Evolutionary conservation across 352 stramenopile genomes (phyloP), one percentile per base, ranked within the genome.

Genomic region (Achlya hypogyna): DNA sequence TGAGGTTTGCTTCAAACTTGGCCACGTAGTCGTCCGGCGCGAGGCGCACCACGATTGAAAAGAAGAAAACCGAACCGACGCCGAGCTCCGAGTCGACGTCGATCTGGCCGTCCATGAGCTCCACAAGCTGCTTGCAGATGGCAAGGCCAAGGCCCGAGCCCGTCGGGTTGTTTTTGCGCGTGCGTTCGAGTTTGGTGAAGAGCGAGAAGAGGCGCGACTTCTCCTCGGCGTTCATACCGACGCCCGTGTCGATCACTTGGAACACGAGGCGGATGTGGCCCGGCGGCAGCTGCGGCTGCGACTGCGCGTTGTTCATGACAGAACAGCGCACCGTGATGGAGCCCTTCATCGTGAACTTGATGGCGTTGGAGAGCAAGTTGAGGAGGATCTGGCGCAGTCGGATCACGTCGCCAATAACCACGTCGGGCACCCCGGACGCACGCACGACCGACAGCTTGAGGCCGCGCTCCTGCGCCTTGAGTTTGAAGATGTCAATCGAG

Each of bases 401-500:
- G 34, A 85, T 76, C 12, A 93, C 86, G 43, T 94, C 86, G 2
- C 84, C 84, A 47, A 94, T 89, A 18, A 85, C 77, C 43, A 87
- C 71, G 52, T 76, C 78, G 0, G 85, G 84, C 0, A 96, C 78
- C 58, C 81, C 71, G 43, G 84, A 66, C 38, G 82, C 74, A 35
- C 78, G 84, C 56, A 86, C 82, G 10, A 89, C 70, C 29, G 88
- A 78, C 53, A 98, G 85, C 40, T 88, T 95, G 1, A 98, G 77
- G 5, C 86, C 83, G 62, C 86, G 84, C 60, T 95, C 86, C 27
- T 85, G 78, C 14, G 86, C 82, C 67, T 94, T 89, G 68, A 92
- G 91, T 60, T 91, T 84, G 74, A 98, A 96, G 38, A 94, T 91
- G 49, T 98, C 89, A 42, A 91, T 84, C 4, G 88, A 87, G 51